Evolutionary conservation across 208 protist species (phyloP).

Genomic region (Acanthamoeba castellanii): DNA sequence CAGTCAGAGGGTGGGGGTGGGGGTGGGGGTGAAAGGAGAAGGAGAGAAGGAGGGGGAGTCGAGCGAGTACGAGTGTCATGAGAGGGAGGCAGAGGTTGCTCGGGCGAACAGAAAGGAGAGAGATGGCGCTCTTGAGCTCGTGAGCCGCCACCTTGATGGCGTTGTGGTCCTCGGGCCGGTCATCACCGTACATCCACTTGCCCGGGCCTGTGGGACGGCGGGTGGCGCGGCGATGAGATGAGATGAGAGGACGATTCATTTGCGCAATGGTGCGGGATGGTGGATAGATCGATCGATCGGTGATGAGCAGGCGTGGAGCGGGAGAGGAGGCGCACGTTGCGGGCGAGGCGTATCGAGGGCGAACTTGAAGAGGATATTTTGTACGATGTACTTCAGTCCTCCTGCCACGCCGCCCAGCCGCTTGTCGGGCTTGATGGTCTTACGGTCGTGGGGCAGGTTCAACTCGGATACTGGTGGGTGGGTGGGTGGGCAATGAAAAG

Average conservation of each 20-base stretch:
- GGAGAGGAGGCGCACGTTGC: not conserved
- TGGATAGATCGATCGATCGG: not conserved
- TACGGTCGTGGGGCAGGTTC: not conserved
- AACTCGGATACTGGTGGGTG: not conserved
- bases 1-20: too few species aligned
- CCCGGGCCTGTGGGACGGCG: too few species aligned
- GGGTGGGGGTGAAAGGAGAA: not conserved
- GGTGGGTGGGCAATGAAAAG: too few species aligned
- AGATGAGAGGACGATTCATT: too few species aligned
- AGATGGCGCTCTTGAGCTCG: constrained; percentile 72
- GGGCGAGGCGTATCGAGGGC: constrained; percentile 69
- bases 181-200: constrained; percentile 16
- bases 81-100: constrained; percentile 74
- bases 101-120: constrained; percentile 5
- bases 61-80: constrained; percentile 70
- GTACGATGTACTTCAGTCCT: constrained; percentile 79
- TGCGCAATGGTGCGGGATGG: too few species aligned
- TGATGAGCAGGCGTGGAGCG: too few species aligned
- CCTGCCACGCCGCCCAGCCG: constrained; percentile 77
- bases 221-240: too few species aligned
- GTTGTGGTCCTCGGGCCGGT: constrained; percentile 70
- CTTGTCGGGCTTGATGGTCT: constrained; percentile 29
- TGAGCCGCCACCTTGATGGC: constrained; percentile 48
- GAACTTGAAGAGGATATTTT: constrained; percentile 84
- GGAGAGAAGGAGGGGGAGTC: not conserved